Evolutionary conservation across 352 stramenopile genomes (phyloP).

Genomic region (Pythium graminicola): DNA sequence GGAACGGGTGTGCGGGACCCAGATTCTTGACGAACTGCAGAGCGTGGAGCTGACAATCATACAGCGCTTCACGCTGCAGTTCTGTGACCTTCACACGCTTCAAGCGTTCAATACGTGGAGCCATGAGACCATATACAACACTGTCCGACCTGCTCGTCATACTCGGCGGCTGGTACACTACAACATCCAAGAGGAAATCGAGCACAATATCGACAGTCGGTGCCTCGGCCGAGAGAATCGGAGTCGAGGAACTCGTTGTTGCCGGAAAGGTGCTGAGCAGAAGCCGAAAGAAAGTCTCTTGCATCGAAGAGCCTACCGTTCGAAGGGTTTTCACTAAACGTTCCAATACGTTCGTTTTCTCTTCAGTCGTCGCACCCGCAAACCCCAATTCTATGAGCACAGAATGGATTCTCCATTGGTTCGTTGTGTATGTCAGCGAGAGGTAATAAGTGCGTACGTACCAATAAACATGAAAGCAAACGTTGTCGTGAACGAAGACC

Average conservation of each 20-base stretch:
- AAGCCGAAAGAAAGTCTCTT: constrained; percentile 62
- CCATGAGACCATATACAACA: constrained; percentile 37
- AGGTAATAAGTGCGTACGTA: too few relatives aligned
- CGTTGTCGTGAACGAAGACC: constrained; percentile 51
- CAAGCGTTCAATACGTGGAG: constrained; percentile 42
- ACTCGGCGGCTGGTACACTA: constrained; percentile 36
- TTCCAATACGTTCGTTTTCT: constrained; percentile 36
- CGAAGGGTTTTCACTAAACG: constrained; percentile 28
- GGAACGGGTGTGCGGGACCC: constrained; percentile 1
- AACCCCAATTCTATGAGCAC: constrained; percentile 55
- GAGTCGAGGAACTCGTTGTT: constrained; percentile 3
- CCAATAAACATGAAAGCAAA: constrained; percentile 73
- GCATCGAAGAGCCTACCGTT: constrained; percentile 31
- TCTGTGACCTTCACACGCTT: constrained; percentile 37
- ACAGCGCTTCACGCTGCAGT: constrained; percentile 42
- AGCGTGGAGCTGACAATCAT: constrained; percentile 47
- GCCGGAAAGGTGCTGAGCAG: constrained; percentile 42
- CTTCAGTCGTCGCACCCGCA: constrained; percentile 31
- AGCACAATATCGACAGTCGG: constrained; percentile 31
- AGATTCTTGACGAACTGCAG: constrained; percentile 53
- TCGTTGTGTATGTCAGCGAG: too few relatives aligned
- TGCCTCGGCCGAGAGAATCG: background rate
- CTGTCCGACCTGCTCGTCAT: constrained; percentile 1
- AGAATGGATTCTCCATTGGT: too few relatives aligned
- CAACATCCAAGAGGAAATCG: constrained; percentile 67